Base-by-base conservation (phyloP, 2,329 filamentous ascomycete genomes). In the Talaromyces sp. region DNA sequence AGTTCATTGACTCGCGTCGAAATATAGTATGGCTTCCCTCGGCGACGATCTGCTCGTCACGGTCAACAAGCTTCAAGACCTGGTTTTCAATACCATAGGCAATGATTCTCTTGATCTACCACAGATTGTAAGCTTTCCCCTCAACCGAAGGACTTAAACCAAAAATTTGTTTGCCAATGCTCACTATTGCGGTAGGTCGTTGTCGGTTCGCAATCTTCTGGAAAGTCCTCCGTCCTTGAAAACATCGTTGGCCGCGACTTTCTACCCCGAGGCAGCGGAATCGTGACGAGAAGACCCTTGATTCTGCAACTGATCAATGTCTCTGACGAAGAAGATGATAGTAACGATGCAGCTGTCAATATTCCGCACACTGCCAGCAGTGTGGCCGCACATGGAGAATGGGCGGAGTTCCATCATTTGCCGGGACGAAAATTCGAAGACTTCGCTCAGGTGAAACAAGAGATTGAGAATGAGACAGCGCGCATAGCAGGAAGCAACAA, bases 21-120 rank as follows among this genome's bases (percentile, higher is more conserved):
- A 22, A n/a, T 36, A 17, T 56, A 72, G 63, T n/a, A 99, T 97
- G 94, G 89, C 94, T 73, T 86, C 93, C 70, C 86, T 99, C 69
- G 93, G 94, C 72, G 94, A 99, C 77, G 92, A 99, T 77, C 81
- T 99, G 77, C 85, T 99, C 73, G 86, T 85, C 67, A 95, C 91
- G 64, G 94, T 99, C 79, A 99, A 99, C 82, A 96, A 96, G 81
- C 83, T 99, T 70, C 94, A 99, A 77, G 94, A 97, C 77, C 79
- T 99, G 71, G 94, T 99, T 70, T 99, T 99, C 81, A 99, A 99
- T 79, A 99, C 94, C 66, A 99, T 99, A 75, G 94, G 94, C 77
- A 97, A 92, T 80, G 94, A 99, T 76, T 97, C 93, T 55, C 84
- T 99, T 61, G 94, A 99, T 77, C 81, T 99, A 59, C 94, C 94